Base-by-base conservation (phyloP, 345 rosid genomes). In the Erysimum cheiranthoides region DNA sequence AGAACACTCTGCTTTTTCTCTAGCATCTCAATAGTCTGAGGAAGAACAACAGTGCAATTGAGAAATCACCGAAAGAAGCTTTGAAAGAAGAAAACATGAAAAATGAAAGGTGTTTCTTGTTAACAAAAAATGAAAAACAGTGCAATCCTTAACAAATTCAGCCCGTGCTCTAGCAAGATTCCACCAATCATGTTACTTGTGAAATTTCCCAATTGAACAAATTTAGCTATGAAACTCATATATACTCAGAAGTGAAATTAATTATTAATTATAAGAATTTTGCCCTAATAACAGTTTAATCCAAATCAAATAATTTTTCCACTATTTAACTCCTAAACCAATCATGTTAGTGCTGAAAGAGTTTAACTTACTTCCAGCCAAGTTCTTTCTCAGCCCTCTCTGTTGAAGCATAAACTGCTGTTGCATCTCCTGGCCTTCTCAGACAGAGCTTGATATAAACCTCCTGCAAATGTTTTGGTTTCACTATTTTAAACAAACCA, bases 351-450 rank as follows among this genome's bases (percentile, higher is more conserved):
- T 25, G 27, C 70, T 42, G 9, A 68, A 56, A 42, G 59, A 46
- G 40, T n/a, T 25, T 14, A 16, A 80, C 93, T 50, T 88, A 92
- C 98, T 89, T 89, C 97, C 99, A 95, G 34, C 91, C 93, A 62
- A 95, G 99, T 85, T 92, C 91, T 77, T 74, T 89, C 69, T 82
- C 82, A 71, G 99, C 99, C 70, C 67, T 89, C 72, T 90, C 92
- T 4, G 89, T 88, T 8, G 93, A 84, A 51, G 97, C 97, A 66
- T 86, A 92, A 31, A 95, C 97, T 30, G 78, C 93, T 1, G 97
- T 92, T 77, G 97, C 97, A 79, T 95, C 97, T 75, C 97, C 99
- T 16, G 87, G 74, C 68, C 97, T 86, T 78, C 96, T 87, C 21
- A 90, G 90, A 68, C 97, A 90, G 0, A 85, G 73, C 78, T 90